Conservation (phyloP, 2,329 filamentous ascomycete genomes). For the Fusarium nurragi region DNA sequence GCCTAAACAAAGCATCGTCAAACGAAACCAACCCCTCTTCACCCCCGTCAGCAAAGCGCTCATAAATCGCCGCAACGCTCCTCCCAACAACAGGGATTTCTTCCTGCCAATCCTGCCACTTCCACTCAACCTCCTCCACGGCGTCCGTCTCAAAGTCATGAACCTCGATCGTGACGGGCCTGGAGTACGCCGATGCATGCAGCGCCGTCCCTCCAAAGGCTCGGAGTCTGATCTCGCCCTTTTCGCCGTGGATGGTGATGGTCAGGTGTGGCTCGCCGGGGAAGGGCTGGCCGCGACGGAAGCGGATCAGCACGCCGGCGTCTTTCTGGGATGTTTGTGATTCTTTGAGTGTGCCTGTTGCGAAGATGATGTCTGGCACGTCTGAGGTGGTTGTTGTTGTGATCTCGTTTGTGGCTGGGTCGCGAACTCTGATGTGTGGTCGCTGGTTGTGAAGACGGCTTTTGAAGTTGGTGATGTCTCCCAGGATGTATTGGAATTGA, state of each 20-base stretch:
- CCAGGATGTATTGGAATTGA: constrained; percentile 56
- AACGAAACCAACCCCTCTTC: constrained; percentile 49
- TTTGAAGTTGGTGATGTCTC: constrained; percentile 53
- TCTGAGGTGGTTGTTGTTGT: constrained; percentile 50
- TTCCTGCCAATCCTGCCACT: constrained; percentile 59
- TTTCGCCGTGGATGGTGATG: constrained; percentile 63
- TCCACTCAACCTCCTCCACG: constrained; percentile 55
- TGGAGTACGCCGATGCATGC: constrained; percentile 45
- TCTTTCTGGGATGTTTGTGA: constrained; percentile 41
- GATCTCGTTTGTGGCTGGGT: constrained; percentile 45
- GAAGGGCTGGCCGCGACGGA: constrained; percentile 60
- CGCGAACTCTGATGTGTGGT: constrained; percentile 51
- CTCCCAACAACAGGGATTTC: constrained; percentile 55
- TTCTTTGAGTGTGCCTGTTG: constrained; percentile 50
- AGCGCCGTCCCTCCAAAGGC: constrained; percentile 42
- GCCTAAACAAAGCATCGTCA: constrained; percentile 55
- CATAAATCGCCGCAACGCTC: constrained; percentile 65
- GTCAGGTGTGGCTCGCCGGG: constrained; percentile 55
- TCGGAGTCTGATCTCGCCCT: constrained; percentile 59
- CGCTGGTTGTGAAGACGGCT: constrained; percentile 58
- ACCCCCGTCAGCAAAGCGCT: constrained; percentile 57
- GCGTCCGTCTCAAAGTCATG: constrained; percentile 59
- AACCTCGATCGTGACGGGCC: constrained; percentile 58
- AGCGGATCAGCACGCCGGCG: constrained; percentile 56
- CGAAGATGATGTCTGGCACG: constrained; percentile 56